These are phyloP conservation scores for Solanum chacoense DNA, from an alignment of 305 asterid genomes.

Conservation along the genomic window DNA sequence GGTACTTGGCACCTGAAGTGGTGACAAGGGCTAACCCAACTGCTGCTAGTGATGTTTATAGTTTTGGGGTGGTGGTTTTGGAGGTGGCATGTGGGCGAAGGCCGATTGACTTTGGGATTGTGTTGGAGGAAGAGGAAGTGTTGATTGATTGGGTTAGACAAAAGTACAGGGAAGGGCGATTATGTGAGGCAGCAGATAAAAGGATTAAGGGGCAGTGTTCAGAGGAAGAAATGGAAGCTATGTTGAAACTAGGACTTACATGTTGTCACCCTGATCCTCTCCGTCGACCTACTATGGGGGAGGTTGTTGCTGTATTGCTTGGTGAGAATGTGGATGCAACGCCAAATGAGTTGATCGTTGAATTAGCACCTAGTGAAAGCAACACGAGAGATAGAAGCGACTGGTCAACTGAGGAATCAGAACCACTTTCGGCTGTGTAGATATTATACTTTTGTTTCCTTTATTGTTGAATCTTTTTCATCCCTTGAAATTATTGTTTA, in stretches of 20 bases:
- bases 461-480: neutral
- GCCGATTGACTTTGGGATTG: slow-evolving; percentile 38
- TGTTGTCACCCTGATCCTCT: slow-evolving; percentile 77
- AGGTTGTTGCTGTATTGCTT: slow-evolving; percentile 46
- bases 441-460: neutral
- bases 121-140: slow-evolving; percentile 59
- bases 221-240: slow-evolving; percentile 54
- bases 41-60: slow-evolving; percentile 62
- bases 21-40: slow-evolving; percentile 64
- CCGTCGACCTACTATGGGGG: slow-evolving; percentile 69
- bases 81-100: slow-evolving; percentile 79
- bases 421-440: slow-evolving; percentile 22
- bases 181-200: slow-evolving; percentile 48
- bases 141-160: slow-evolving; percentile 70
- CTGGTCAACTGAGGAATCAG: slow-evolving; percentile 6
- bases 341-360: slow-evolving; percentile 40
- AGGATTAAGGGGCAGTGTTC: slow-evolving; percentile 55
- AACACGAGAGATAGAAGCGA: slow-evolving; percentile 9
- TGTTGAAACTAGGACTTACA: slow-evolving; percentile 62
- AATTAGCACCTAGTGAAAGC: slow-evolving; percentile 11
- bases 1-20: slow-evolving; percentile 26
- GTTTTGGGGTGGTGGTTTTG: slow-evolving; percentile 73
- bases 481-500: neutral
- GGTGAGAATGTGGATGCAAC: slow-evolving; percentile 39
- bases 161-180: slow-evolving; percentile 40